Evolutionary conservation across 169 alveolate species (phyloP).

Genomic region (Amoebophrya sp.): DNA sequence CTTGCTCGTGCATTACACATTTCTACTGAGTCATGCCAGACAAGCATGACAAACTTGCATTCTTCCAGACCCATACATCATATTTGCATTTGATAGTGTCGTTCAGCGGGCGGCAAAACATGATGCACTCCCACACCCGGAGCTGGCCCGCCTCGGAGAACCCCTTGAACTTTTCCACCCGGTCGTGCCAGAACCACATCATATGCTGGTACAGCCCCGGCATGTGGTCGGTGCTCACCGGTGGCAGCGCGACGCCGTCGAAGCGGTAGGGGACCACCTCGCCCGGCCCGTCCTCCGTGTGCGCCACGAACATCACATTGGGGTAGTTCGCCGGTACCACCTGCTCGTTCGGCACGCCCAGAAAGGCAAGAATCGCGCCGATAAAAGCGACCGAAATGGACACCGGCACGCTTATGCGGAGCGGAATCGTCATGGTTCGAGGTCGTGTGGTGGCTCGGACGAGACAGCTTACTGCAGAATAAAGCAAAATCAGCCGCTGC

Average conservation of each 20-base stretch:
- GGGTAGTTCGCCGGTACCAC: background rate
- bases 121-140: background rate
- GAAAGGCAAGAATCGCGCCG: background rate
- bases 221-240: background rate
- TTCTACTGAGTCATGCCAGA: background rate
- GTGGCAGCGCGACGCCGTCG: background rate
- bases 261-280: background rate
- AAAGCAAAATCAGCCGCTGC: too few relatives aligned
- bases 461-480: too few relatives aligned
- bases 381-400: background rate
- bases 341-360: background rate
- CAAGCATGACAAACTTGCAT: background rate
- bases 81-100: too few relatives aligned
- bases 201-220: background rate
- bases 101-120: background rate
- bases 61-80: too few relatives aligned
- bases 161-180: background rate
- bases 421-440: background rate
- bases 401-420: background rate
- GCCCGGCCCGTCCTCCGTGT: background rate
- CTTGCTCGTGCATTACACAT: background rate
- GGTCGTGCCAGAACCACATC: background rate
- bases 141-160: background rate
- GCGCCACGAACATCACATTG: background rate
- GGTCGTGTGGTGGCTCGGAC: too few relatives aligned